Evolutionary conservation across 441 rosid species (phyloP).

Genomic region (Euphorbia celastroides): DNA sequence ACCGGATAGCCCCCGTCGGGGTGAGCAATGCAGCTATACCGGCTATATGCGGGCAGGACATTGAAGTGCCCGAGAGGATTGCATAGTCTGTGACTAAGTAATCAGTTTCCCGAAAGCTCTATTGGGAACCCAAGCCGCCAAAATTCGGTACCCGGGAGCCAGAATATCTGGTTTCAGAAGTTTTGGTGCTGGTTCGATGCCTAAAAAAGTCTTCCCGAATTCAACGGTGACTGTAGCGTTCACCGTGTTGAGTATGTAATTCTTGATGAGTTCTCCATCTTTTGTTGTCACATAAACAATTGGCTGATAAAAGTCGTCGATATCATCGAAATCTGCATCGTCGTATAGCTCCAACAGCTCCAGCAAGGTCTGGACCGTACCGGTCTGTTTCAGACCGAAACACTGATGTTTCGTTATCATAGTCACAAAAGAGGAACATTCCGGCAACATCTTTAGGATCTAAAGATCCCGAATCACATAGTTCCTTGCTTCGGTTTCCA

Average conservation of each 20-base stretch:
- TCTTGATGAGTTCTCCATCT: conserved; percentile 29
- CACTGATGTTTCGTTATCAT: conserved; percentile 12
- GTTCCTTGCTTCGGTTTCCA: conserved; percentile 41
- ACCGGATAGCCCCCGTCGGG: conserved; percentile 36
- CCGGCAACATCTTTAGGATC: conserved; percentile 34
- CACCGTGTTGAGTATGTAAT: conserved; percentile 21
- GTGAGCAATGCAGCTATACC: conserved; percentile 34
- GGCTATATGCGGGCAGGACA: conserved; percentile 41
- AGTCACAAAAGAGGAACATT: conserved; percentile 44
- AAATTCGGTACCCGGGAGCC: conserved; percentile 33
- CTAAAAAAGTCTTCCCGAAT: conserved; percentile 28
- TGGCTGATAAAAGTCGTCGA: conserved; percentile 26
- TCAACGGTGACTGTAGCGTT: conserved; percentile 30
- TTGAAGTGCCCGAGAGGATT: conserved; percentile 38
- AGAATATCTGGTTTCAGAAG: conserved; percentile 44
- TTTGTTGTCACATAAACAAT: conserved; percentile 19
- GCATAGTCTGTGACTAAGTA: conserved; percentile 33
- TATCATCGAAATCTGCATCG: conserved; percentile 10
- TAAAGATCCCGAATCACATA: conserved; percentile 26
- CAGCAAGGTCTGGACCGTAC: conserved; percentile 16
- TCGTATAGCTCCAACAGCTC: conserved; percentile 35
- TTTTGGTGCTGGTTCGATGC: conserved; percentile 34
- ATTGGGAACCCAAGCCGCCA: conserved; percentile 44
- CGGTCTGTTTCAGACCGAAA: conserved; percentile 13
- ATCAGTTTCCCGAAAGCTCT: conserved; percentile 22